Conservation (phyloP, 2,329 filamentous ascomycete genomes). For the Periconia macrospinosa region DNA sequence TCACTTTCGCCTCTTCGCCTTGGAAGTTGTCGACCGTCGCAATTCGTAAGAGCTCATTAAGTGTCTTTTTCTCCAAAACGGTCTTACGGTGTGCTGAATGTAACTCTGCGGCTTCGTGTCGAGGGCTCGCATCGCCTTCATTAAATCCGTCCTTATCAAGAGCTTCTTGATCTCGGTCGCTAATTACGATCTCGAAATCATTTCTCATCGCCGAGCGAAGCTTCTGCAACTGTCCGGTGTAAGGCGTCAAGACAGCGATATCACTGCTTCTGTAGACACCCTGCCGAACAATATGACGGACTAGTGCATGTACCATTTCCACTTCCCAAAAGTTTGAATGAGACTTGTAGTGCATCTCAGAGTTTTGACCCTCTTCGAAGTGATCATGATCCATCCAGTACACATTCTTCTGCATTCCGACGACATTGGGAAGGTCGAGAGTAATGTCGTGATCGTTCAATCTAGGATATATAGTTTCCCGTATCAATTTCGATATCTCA, state of each 20-base stretch:
- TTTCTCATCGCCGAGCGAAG: constrained; percentile 51
- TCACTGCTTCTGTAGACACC: constrained; percentile 62
- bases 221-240: constrained; percentile 59
- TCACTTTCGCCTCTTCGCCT: constrained; percentile 72
- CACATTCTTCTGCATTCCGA: constrained; percentile 56
- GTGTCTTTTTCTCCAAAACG: constrained; percentile 22
- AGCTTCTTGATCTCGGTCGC: constrained; percentile 63
- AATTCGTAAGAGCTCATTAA: constrained; percentile 38
- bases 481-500: constrained; percentile 61
- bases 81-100: background rate
- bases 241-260: constrained; percentile 72
- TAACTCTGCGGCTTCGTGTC: too few species aligned
- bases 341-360: constrained; percentile 43
- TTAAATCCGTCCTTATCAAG: constrained; percentile 41
- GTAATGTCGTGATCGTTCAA: constrained; percentile 55
- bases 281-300: constrained; percentile 67
- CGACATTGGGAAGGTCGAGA: constrained; percentile 49
- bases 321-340: constrained; percentile 63
- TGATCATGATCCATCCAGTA: constrained; percentile 66
- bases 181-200: constrained; percentile 64
- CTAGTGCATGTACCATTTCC: constrained; percentile 63
- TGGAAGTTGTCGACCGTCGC: constrained; percentile 78
- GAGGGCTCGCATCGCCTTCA: too few species aligned
- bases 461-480: constrained; percentile 59
- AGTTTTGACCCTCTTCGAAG: constrained; percentile 41